Evolutionary conservation across 306 rosid genomes (phyloP).

Genomic region (Castanopsis chinensis): DNA sequence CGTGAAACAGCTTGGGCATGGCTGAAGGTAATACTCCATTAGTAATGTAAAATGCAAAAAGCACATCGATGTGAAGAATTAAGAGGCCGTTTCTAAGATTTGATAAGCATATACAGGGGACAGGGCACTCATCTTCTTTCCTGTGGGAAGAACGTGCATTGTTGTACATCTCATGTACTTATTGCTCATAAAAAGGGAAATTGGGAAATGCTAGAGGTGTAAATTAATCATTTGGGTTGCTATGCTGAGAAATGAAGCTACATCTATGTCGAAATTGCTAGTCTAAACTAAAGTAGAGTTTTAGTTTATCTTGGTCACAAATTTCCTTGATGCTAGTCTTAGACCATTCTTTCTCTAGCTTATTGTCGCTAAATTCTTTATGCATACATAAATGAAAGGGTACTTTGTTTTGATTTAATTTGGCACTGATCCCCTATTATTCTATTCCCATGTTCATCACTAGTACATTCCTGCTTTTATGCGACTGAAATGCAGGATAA

Average conservation of each 20-base stretch:
- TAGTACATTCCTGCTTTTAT: not conserved
- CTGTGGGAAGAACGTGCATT: not conserved
- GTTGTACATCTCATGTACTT: not conserved
- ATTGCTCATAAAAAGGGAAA: not conserved
- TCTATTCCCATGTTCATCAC: no score
- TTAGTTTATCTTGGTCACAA: not conserved
- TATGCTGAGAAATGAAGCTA: not conserved
- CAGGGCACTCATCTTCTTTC: not conserved
- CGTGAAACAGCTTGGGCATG: constrained; percentile 84
- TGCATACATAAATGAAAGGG: not conserved
- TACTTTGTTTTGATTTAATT: not conserved
- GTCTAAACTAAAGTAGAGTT: not conserved
- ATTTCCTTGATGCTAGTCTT: not conserved
- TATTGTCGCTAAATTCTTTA: not conserved
- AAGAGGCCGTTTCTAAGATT: not conserved
- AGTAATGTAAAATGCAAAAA: not conserved
- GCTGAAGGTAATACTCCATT: constrained; percentile 61
- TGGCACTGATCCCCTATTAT: no score
- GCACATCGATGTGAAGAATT: not conserved
- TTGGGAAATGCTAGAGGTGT: not conserved
- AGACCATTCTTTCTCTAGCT: not conserved
- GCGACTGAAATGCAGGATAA: constrained; percentile 45
- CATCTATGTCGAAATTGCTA: not conserved
- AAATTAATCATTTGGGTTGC: no score
- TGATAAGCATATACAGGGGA: not conserved